Conservation (phyloP, 345 rosid species). For the Angophora floribunda region DNA sequence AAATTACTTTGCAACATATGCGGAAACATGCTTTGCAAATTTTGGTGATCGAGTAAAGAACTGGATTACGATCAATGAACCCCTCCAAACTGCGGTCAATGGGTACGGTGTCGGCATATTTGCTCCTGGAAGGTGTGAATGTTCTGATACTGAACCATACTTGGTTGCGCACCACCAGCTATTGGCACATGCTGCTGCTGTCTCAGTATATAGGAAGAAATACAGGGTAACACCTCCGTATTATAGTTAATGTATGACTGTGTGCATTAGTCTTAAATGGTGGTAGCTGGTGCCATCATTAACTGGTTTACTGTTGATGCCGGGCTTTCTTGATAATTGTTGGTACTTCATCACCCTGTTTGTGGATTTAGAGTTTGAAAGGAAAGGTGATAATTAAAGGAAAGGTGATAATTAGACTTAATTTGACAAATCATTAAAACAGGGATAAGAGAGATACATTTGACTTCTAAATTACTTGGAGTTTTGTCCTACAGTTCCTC, state of each 20-base stretch:
- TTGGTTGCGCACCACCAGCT: constrained; percentile 71
- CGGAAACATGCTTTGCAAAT: constrained; percentile 59
- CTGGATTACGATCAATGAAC: constrained; percentile 86
- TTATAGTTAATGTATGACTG: not conserved
- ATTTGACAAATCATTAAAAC: not conserved
- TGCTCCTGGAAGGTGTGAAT: constrained; percentile 69
- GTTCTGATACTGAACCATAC: constrained; percentile 66
- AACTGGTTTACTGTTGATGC: not conserved
- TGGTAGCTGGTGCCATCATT: not conserved
- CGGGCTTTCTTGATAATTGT: not conserved
- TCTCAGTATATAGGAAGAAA: constrained; percentile 50
- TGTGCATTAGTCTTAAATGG: not conserved
- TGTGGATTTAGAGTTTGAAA: not conserved
- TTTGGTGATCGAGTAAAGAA: constrained; percentile 89
- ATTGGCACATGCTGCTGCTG: constrained; percentile 78
- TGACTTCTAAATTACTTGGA: not conserved
- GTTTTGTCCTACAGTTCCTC: not conserved
- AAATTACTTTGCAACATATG: constrained; percentile 60
- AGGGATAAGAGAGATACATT: not conserved
- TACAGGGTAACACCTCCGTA: constrained; percentile 38
- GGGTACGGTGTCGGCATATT: constrained; percentile 49
- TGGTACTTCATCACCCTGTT: not conserved
- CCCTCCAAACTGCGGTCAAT: constrained; percentile 40
- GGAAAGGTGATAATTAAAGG: not conserved
- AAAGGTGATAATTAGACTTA: not conserved